These are phyloP conservation scores for Physcia stellaris DNA, from an alignment of 495 filamentous ascomycete species.

Conservation along the genomic window DNA sequence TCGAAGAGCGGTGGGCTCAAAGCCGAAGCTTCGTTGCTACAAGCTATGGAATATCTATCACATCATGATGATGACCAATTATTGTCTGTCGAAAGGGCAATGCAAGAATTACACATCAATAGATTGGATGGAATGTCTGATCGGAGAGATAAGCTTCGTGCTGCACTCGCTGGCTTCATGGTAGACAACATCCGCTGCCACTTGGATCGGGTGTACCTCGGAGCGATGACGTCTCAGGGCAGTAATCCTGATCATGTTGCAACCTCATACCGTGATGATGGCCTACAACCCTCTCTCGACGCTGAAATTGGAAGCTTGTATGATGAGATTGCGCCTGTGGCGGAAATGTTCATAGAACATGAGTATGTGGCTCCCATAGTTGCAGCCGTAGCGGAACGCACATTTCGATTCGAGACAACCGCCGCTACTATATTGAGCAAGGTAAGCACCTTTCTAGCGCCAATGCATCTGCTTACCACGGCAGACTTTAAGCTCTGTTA, in stretches of 20 bases:
- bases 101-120: not conserved
- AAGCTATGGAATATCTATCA: not conserved
- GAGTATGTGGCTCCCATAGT: not conserved
- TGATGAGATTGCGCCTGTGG: not conserved
- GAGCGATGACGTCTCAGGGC: not conserved
- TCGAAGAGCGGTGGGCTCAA: not conserved
- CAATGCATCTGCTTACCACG: no score
- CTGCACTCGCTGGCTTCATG: not conserved
- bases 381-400: not conserved
- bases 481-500: not conserved
- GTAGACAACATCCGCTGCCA: not conserved
- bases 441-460: no score
- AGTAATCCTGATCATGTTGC: not conserved
- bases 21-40: not conserved
- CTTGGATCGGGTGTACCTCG: not conserved
- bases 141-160: not conserved
- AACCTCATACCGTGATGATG: not conserved
- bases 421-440: not conserved
- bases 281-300: not conserved
- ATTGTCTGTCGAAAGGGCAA: no score
- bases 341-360: not conserved
- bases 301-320: not conserved
- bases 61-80: not conserved
- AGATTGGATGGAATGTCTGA: not conserved
- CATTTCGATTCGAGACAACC: not conserved